Evolutionary conservation across 78 protist species (phyloP).

Genomic region (Cavenderia fasciculata): DNA sequence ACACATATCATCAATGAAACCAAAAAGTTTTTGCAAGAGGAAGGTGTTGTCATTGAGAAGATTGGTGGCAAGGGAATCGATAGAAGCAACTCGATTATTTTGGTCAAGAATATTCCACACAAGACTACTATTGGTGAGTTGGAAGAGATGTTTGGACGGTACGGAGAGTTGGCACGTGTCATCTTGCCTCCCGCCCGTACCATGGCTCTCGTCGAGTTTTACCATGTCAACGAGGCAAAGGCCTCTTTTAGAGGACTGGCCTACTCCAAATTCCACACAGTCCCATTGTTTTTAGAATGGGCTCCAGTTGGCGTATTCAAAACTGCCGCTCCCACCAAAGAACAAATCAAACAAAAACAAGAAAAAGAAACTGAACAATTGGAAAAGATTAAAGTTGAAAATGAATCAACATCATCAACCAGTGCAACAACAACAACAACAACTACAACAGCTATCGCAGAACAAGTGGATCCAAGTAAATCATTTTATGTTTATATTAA

Average conservation of each 20-base stretch:
- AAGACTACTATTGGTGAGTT: constrained; percentile 50
- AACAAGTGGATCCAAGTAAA: constrained; percentile 2
- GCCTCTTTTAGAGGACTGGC: constrained; percentile 92
- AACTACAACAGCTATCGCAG: not conserved
- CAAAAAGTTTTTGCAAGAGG: constrained; percentile 54
- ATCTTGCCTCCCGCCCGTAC: constrained; percentile 89
- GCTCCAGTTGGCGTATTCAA: constrained; percentile 87
- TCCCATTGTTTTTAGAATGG: constrained; percentile 97
- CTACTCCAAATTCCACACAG: constrained; percentile 83
- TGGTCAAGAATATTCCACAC: constrained; percentile 94
- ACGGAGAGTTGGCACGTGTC: constrained; percentile 75
- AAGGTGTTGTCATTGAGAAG: constrained; percentile 84
- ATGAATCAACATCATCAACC: not conserved
- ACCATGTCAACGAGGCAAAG: constrained; percentile 89
- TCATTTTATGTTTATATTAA: constrained; percentile 86
- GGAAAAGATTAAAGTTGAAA: not conserved
- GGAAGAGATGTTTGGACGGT: constrained; percentile 55
- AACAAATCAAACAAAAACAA: not conserved
- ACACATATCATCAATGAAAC: constrained; percentile 88
- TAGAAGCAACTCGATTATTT: constrained; percentile 78
- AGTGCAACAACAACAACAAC: not conserved
- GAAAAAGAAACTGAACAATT: not conserved
- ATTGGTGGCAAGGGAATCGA: constrained; percentile 34
- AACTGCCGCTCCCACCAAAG: not conserved
- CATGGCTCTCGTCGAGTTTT: constrained; percentile 89